Evolutionary conservation across 108 stramenopile genomes (phyloP).

Genomic region (Aurantiochytrium sp.): DNA sequence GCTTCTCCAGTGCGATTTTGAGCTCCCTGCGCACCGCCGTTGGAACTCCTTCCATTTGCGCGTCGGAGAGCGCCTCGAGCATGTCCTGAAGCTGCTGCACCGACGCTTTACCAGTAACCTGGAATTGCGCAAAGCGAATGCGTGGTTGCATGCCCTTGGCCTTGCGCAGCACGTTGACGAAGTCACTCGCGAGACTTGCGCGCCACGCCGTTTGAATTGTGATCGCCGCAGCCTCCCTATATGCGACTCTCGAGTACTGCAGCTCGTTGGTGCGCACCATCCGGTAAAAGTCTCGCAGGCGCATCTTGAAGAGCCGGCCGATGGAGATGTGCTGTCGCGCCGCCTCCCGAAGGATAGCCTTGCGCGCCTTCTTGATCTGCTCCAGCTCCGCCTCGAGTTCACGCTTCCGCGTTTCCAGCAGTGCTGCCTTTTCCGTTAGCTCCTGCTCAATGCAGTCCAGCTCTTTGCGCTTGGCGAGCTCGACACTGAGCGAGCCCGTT

Average conservation of each 20-base stretch:
- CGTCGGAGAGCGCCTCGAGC: not conserved
- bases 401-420: not conserved
- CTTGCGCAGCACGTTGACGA: not conserved
- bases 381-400: not conserved
- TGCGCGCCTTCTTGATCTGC: not conserved
- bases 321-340: not conserved
- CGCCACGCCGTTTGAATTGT: conserved; percentile 25
- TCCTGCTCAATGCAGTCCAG: not conserved
- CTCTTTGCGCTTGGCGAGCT: not conserved
- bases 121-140: not conserved
- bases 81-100: not conserved
- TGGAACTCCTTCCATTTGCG: not conserved
- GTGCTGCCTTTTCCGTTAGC: not conserved
- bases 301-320: not conserved
- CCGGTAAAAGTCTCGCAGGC: not conserved
- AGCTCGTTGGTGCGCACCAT: not conserved
- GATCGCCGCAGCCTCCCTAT: not conserved
- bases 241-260: not conserved
- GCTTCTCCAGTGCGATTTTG: not conserved
- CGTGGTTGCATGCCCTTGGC: not conserved
- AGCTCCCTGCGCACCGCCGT: not conserved
- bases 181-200: not conserved
- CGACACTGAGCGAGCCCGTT: not conserved
- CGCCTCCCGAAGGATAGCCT: not conserved
- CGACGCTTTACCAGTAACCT: not conserved